Evolutionary conservation across 768 basidiomycete species (phyloP), one percentile per base, ranked within the genome.

Genomic region (Gautieria morchelliformis): DNA sequence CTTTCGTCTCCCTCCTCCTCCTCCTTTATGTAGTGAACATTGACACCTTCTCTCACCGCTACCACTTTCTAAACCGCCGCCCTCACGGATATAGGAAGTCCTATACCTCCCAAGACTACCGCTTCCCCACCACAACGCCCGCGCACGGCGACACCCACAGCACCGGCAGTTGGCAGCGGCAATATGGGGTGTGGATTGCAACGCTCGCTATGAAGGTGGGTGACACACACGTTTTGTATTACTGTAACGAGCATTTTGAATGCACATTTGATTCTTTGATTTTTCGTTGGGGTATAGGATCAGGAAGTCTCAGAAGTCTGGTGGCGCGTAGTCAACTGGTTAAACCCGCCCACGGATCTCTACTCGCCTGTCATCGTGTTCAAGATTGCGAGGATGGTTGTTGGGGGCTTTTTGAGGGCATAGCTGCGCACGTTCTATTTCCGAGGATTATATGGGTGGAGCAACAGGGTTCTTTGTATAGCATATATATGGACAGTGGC

Each of bases 101-200:
- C n/a, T 27, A 41, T 15, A 48, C 19, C 14, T 15, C 11, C 30
- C 51, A n/a, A 55, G 63, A 63, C 51, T 64, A 64, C 57, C 54
- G 27, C 1, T 55, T 20, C 14, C 24, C 48, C 15, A 58, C 33
- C n/a, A 64, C 63, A 12, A 51, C 30, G 11, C 63, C 62, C 4
- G 40, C 53, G 20, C 22, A 44, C 15, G 63, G 63, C 14, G 63
- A 64, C 14, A 44, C 46, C 39, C 44, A 19, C 30, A 11, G 30
- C 27, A 46, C 19, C 27, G 3, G 27, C 27, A 27, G 27, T 27
- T 27, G 27, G 27, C 27, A 27, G 27, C 27, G 27, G 5, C 27
- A 27, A 3, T 56, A 35, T 27, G 44, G 44, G 15, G 27, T 12
- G 14, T 47, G n/a, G 44, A 27, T 27, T 22, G 6, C 11, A 11